Conservation (phyloP, 345 rosid genomes). For the Conringia planisiliqua region DNA sequence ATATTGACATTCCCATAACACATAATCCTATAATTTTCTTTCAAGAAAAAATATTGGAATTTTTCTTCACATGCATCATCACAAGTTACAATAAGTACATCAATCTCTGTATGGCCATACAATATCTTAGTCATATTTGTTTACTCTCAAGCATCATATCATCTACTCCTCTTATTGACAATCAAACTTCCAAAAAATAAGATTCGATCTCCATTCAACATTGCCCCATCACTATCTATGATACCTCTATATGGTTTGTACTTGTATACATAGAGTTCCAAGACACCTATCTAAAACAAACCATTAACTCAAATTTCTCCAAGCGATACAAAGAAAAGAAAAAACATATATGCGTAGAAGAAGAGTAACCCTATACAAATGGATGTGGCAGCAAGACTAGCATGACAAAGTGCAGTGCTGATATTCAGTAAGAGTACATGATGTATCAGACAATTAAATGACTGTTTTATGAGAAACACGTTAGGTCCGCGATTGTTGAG, state of each 20-base stretch:
- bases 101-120: not conserved
- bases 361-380: constrained; percentile 33
- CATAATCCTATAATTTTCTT: too few relatives aligned
- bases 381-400: constrained; percentile 69
- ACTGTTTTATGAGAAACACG: too few relatives aligned
- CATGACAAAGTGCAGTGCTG: too few relatives aligned
- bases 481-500: too few relatives aligned
- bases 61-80: too few relatives aligned
- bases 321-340: too few relatives aligned
- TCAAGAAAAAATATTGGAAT: constrained; percentile 21
- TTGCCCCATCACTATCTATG: constrained; percentile 8
- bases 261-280: constrained; percentile 19
- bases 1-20: constrained; percentile 35
- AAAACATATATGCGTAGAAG: not conserved
- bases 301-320: constrained; percentile 11
- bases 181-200: not conserved
- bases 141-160: constrained; percentile 30
- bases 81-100: constrained; percentile 17
- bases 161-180: constrained; percentile 27
- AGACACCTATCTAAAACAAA: constrained; percentile 16
- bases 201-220: not conserved
- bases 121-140: not conserved
- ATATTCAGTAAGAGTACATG: too few relatives aligned
- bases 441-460: too few relatives aligned
- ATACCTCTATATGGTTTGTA: not conserved